These are phyloP conservation scores for Tylopilus sp. DNA, from an alignment of 1,284 basidiomycete species.

Conservation along the genomic window DNA sequence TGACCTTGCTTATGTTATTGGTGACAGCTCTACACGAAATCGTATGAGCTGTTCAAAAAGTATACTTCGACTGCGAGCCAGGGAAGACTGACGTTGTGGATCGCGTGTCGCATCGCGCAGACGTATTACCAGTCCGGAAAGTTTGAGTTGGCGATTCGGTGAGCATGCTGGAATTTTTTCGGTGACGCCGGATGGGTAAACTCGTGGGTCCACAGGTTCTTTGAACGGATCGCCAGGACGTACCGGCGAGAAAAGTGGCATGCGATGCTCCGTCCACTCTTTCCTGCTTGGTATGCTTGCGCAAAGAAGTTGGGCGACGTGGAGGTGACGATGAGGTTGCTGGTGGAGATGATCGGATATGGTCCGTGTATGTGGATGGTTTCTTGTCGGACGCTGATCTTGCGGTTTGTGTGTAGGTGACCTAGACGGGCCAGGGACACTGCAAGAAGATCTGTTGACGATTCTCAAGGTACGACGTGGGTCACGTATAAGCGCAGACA, in stretches of 20 bases:
- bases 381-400: slow-evolving; percentile 2
- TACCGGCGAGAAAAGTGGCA: slow-evolving; percentile 82
- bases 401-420: slow-evolving; percentile 21
- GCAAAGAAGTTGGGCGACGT: slow-evolving; percentile 73
- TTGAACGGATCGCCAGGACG: slow-evolving; percentile 80
- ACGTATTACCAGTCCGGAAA: slow-evolving; percentile 76
- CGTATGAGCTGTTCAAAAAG: slow-evolving; percentile 87
- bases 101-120: slow-evolving; percentile 82
- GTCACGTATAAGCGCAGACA: not conserved
- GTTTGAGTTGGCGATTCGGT: slow-evolving; percentile 81
- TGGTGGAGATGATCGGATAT: slow-evolving; percentile 79
- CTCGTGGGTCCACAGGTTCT: slow-evolving; percentile 58
- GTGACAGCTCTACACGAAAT: slow-evolving; percentile 80
- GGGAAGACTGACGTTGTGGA: slow-evolving; percentile 75
- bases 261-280: slow-evolving; percentile 64
- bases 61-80: slow-evolving; percentile 50
- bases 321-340: slow-evolving; percentile 65
- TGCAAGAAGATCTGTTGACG: slow-evolving; percentile 65
- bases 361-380: slow-evolving; percentile 42
- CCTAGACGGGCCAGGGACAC: slow-evolving; percentile 43
- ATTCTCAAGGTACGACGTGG: slow-evolving; percentile 57
- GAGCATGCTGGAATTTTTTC: slow-evolving; percentile 9
- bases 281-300: slow-evolving; percentile 76
- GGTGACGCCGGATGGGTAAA: not conserved
- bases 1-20: not conserved